Evolutionary conservation across 1,284 basidiomycete species (phyloP), one percentile per base, ranked within the genome.

Genomic region (Heterobasidion occidentale): DNA sequence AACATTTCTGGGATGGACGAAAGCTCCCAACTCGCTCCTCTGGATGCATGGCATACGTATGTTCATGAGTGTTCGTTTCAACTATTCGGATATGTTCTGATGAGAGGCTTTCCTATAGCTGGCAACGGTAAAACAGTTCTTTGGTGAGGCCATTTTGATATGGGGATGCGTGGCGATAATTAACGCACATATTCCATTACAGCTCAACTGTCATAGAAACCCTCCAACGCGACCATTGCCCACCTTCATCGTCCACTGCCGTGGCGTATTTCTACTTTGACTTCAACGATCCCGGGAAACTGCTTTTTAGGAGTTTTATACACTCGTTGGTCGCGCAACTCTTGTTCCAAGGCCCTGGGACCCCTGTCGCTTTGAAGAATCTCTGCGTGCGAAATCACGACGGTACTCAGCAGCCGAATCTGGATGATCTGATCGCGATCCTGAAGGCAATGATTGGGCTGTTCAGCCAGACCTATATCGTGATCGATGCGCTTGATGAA

Each of bases 1-100:
- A 19, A 19, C 19, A 2, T 19, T 19, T 19, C 19, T 19, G 2
- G 19, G 19, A 19, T 53, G 81, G 38, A 42, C 9, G 38, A 15
- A 9, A 42, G 9, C 9, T 11, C 15, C 38, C 15, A 11, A 11
- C 17, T 47, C 46, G 20, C 17, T 47, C 20, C 46, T 47, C 9
- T 47, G 46, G 46, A 47, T 47, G 9, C 46, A 47, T n/a, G 46
- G 46, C 17, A 27, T n/a, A 11, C 17, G 46, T 47, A n/a, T 9
- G 46, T 47, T 15, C n/a, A 14, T 17, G 9, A 19, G 17, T 19
- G 17, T 19, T 14, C 9, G 11, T 11, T 17, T 47, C n/a, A 17
- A 27, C 15, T 44, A n/a, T 20, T 49, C 20, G 27, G 7, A 19
- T 49, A 4, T 49, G 17, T 19, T 19, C n/a, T 49, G 14, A n/a